Base-by-base conservation (phyloP, 2,329 filamentous ascomycete species). In the Diplodia intermedia region DNA sequence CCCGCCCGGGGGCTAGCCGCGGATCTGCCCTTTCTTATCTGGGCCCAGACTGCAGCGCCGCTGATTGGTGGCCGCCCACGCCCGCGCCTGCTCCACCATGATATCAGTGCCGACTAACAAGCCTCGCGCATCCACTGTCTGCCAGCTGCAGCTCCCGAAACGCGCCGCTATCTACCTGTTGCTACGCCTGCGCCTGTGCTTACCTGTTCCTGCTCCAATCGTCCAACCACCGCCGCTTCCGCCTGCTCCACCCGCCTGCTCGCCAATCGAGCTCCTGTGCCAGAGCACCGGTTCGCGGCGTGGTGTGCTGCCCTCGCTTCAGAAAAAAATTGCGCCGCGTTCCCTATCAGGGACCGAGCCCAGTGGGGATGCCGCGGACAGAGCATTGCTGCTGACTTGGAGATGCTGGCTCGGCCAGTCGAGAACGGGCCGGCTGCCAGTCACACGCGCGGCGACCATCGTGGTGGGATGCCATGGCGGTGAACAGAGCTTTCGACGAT, bases 1-100 rank as follows among this genome's bases (percentile, higher is more conserved):
- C 62, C 62, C 40, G 31, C 18, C 29, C 18, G 49, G 43, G 61
- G 14, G 49, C 40, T 55, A 55, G 49, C 62, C 62, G 52, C 50
- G 62, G 31, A 65, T 65, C 62, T 26, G 62, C 62, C 62, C 33
- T 54, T 65, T 65, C 38, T 65, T 65, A 65, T 65, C 62, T 65
- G 62, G 62, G 62, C 33, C 31, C 26, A 33, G 31, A 38, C 33
- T 29, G 47, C 26, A 38, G 8, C 4, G 0, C 12, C 31, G 50
- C 62, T 65, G 31, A 65, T 65, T 65, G 62, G 62, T 31, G 57
- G 43, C 47, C 43, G 15, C 12, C 56, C 15, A 31, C 8, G 8
- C 12, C 43, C 3, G 4, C 20, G 7, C 18, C 43, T 38, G 60
- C 62, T 65, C 62, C 62, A 65, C 62, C 49, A 55, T 65, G 62